Evolutionary conservation across 352 stramenopile species (phyloP), one percentile per base, ranked within the genome.

Genomic region (Pythium dissimile): DNA sequence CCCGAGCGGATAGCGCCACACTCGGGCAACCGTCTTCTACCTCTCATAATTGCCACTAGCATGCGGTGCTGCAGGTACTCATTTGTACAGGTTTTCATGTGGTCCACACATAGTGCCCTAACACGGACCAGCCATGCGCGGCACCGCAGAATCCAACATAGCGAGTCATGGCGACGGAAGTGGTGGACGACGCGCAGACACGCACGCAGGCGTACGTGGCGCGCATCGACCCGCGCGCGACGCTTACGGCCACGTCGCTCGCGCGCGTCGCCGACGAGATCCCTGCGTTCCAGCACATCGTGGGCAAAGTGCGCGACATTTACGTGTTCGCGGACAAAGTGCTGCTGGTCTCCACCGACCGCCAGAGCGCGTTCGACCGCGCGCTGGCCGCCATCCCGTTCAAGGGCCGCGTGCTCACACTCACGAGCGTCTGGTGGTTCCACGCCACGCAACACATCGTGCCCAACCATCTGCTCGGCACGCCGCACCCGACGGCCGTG

Each of bases 351-450:
- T 98, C 97, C n/a, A 99, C 97, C 32, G 97, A 99, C 80, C 88
- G 97, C 30, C 96, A 99, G 76, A 98, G 91, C 43, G 97, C 96
- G 8, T 99, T 99, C 74, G 97, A 99, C 84, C 92, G 97, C 23
- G 80, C 92, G 42, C 84, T 99, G 31, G 94, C 96, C 15, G 82
- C 82, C 8, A 93, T 99, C 31, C 97, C 97, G 9, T 99, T 91
- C 86, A 99, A 99, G 63, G 96, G 97, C 46, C 91, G 92, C 46
- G 97, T 99, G 45, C 75, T 99, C 24, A 99, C 98, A 69, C 77
- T 98, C 53, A 98, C 92, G 62, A 96, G 84, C 65, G 75, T 89
- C 39, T 97, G 86, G 84, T 99, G 97, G 97, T 99, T 99, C 72
- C 71, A 98, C 56, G 67, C 94, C 41, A 99, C 94, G 18, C 79